A percentile compares a stretch with the other conserved stretches of the same genome.
These are phyloP conservation scores for Diutina mesorugosa DNA, from an alignment of 1,139 yeast species.

Conservation along the genomic window DNA sequence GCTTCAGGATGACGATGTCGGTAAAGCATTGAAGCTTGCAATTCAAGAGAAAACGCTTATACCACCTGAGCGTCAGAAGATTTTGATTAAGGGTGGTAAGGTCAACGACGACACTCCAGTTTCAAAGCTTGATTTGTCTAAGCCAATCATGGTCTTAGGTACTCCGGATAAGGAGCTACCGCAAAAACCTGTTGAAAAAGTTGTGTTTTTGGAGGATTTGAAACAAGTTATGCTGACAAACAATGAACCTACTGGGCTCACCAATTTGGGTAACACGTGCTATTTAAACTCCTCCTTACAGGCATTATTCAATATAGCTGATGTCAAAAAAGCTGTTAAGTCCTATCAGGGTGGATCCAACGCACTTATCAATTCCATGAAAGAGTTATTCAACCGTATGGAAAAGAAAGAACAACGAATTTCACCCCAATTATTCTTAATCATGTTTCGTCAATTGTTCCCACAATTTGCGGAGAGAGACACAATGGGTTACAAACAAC, in stretches of 20 bases:
- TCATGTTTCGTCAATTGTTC: conserved; percentile 50
- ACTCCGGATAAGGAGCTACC: conserved; percentile 68
- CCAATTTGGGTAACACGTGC: conserved; percentile 89
- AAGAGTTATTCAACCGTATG: conserved; percentile 34
- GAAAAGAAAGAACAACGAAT: conserved; percentile 28
- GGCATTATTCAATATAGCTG: conserved; percentile 57
- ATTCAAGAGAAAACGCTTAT: conserved; percentile 66
- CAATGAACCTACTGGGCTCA: conserved; percentile 66
- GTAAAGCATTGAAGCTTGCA: conserved; percentile 57
- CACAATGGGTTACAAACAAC: conserved; percentile 75
- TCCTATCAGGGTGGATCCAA: conserved; percentile 4
- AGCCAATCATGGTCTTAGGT: conserved; percentile 80
- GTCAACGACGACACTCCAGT: conserved; percentile 49
- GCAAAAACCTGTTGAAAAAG: conserved; percentile 40
- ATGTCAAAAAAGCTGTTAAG: conserved; percentile 27
- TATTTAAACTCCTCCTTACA: conserved; percentile 86
- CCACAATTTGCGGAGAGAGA: conserved; percentile 86
- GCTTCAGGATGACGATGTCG: conserved; percentile 43
- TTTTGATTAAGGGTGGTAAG: conserved; percentile 82
- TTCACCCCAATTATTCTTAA: conserved; percentile 51
- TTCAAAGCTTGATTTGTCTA: conserved; percentile 49
- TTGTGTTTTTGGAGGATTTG: conserved; percentile 60
- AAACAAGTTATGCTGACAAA: conserved; percentile 24
- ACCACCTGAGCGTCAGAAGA: conserved; percentile 81
- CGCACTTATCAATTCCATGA: conserved; percentile 15